These are phyloP conservation scores for Misopates orontium DNA, from an alignment of 257 asterid species.

Conservation along the genomic window DNA sequence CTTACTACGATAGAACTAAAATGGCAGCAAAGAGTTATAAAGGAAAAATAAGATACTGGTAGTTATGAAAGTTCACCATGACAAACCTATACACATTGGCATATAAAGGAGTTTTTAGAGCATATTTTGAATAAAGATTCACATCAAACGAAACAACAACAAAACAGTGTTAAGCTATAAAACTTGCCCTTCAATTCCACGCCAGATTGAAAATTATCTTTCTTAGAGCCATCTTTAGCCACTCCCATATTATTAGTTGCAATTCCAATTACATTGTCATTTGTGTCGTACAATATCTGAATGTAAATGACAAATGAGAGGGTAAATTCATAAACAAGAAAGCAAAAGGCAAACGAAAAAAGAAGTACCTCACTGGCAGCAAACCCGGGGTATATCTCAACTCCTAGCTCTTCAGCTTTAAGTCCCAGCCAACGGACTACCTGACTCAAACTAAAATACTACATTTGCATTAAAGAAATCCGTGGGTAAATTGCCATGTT, in stretches of 20 bases:
- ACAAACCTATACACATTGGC: background rate
- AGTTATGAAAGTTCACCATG: background rate
- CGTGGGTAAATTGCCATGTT: constrained; percentile 8
- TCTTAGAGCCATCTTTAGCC: constrained; percentile 81
- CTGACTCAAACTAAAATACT: constrained; percentile 80
- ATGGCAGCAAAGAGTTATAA: too few relatives aligned
- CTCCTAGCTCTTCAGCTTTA: constrained; percentile 98
- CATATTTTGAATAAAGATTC: constrained; percentile 6
- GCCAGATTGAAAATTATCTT: constrained; percentile 84
- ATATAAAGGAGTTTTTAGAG: background rate
- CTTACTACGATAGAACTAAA: too few relatives aligned
- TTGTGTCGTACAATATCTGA: constrained; percentile 69
- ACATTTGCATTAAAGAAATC: constrained; percentile 31
- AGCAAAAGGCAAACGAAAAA: background rate
- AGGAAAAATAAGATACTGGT: too few relatives aligned
- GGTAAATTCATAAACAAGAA: constrained; percentile 12
- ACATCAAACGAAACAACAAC: background rate
- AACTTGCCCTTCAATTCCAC: constrained; percentile 86
- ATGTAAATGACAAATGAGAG: constrained; percentile 29
- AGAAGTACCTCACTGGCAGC: constrained; percentile 92
- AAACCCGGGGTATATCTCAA: constrained; percentile 96
- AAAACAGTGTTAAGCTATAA: constrained; percentile 12
- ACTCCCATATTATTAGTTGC: constrained; percentile 99
- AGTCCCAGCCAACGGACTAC: constrained; percentile 88
- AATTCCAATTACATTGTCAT: constrained; percentile 76